These are phyloP conservation scores for Spatholobus suberectus DNA, from an alignment of 306 rosid genomes.

Conservation along the genomic window DNA sequence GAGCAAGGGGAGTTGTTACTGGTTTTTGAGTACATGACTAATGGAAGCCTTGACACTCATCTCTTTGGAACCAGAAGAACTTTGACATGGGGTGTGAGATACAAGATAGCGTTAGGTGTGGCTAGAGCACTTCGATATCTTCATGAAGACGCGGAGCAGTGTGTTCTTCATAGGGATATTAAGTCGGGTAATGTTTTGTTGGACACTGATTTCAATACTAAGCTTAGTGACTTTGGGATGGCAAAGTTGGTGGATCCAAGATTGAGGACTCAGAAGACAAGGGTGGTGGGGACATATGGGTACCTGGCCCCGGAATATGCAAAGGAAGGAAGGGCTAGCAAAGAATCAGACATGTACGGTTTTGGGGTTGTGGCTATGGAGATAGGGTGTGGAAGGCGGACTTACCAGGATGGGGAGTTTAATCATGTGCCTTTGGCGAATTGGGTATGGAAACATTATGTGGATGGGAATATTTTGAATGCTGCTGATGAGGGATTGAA, in stretches of 20 bases:
- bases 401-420: slow-evolving; percentile 32
- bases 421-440: slow-evolving; percentile 12
- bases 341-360: slow-evolving; percentile 46
- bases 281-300: slow-evolving; percentile 48
- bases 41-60: slow-evolving; percentile 54
- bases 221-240: slow-evolving; percentile 60
- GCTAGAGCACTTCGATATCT: slow-evolving; percentile 57
- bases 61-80: slow-evolving; percentile 41
- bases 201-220: slow-evolving; percentile 50
- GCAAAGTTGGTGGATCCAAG: slow-evolving; percentile 53
- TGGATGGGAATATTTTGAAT: slow-evolving; percentile 34
- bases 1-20: slow-evolving; percentile 45
- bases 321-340: slow-evolving; percentile 22
- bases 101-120: slow-evolving; percentile 44
- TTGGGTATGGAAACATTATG: slow-evolving; percentile 39
- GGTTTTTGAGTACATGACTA: slow-evolving; percentile 40
- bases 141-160: slow-evolving; percentile 56
- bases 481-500: slow-evolving; percentile 42
- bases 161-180: slow-evolving; percentile 58
- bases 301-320: slow-evolving; percentile 55
- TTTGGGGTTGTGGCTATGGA: slow-evolving; percentile 66
- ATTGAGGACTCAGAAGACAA: slow-evolving; percentile 37
- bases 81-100: slow-evolving; percentile 48
- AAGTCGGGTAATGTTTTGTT: slow-evolving; percentile 56
- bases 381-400: slow-evolving; percentile 57